phyloP scores from a whole-genome alignment of 306 rosid genomes.

The Sphenostylis stenocarpa region DNA sequence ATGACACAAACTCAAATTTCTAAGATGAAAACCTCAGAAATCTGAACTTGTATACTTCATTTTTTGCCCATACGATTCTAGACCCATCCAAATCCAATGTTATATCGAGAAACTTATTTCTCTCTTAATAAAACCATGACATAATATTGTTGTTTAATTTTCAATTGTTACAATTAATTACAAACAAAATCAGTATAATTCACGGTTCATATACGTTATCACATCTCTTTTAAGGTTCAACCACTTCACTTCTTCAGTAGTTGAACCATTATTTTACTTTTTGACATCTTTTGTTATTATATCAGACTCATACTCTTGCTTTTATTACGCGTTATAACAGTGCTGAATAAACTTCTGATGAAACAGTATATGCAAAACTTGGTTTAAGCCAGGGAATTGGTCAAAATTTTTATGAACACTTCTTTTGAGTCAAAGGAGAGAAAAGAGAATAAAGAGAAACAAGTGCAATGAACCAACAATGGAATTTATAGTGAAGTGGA shows the following conservation, averaged over 20 bases:
- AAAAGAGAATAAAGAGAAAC: not conserved
- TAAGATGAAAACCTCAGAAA: not conserved
- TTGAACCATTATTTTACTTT: conserved; percentile 20
- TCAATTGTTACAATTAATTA: not conserved
- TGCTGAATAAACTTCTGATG: not conserved
- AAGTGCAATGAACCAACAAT: conserved; percentile 12
- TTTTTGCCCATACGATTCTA: not conserved
- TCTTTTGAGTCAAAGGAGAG: conserved; percentile 14
- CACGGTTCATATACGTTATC: conserved; percentile 3
- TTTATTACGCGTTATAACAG: not conserved
- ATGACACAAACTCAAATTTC: not conserved
- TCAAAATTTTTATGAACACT: not conserved
- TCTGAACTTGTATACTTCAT: not conserved
- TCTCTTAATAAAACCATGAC: not conserved
- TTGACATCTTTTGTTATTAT: not conserved
- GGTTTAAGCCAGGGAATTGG: not conserved
- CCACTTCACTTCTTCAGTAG: conserved; percentile 36
- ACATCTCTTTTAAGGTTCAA: conserved; percentile 40
- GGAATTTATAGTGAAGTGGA: not conserved
- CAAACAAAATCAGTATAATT: not conserved
- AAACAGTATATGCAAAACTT: not conserved
- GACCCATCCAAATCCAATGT: not conserved
- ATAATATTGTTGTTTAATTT: not conserved
- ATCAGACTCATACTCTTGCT: not conserved
- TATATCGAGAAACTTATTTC: not conserved